Evolutionary conservation across 768 basidiomycete species (phyloP), one percentile per base, ranked within the genome.

Genomic region (Gloeophyllum trabeum): DNA sequence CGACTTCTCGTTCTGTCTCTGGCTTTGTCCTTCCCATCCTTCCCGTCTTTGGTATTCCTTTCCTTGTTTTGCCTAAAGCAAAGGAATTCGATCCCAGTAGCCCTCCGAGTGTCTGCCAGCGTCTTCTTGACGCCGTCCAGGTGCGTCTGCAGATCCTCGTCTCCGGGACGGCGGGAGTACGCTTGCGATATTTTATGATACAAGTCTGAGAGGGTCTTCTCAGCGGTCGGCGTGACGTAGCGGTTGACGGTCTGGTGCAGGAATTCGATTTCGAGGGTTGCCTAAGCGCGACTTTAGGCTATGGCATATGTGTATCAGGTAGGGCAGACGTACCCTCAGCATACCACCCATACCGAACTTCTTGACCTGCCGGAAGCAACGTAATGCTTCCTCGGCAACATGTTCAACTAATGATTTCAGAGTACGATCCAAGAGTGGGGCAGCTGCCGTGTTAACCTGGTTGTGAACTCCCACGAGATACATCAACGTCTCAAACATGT

Each of bases 261-360:
- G 66, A 98, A 98, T 64, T 98, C 96, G 50, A 98, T 96, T 61
- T 98, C 94, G 21, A 99, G 79, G 4, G 96, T 98, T 12, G 96
- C 96, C 92, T 97, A 24, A 6, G 3, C 21, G 6, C 4, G 13
- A 14, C 16, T 24, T n/a, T n/a, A n/a, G n/a, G n/a, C n/a, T n/a
- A n/a, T n/a, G n/a, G n/a, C n/a, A n/a, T n/a, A n/a, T n/a, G n/a
- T n/a, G n/a, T n/a, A n/a, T n/a, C n/a, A n/a, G n/a, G 22, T 36
- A 28, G 21, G 18, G 24, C 28, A 22, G 21, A 69, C 83, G 45
- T 57, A 96, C 93, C 38, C 89, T 78, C 35, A 99, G 71, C 96
- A 98, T 98, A 6, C 96, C 96, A 23, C 96, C 96, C 82, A 97
- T 96, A 14, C 93, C 92, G 55, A 96, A 97, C 39, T 81, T 74